Percentiles rank a stretch among this genome's conserved stretches.
Evolutionary conservation across 2,329 filamentous ascomycete species (phyloP).

Genomic region (Juglanconis oblonga): DNA sequence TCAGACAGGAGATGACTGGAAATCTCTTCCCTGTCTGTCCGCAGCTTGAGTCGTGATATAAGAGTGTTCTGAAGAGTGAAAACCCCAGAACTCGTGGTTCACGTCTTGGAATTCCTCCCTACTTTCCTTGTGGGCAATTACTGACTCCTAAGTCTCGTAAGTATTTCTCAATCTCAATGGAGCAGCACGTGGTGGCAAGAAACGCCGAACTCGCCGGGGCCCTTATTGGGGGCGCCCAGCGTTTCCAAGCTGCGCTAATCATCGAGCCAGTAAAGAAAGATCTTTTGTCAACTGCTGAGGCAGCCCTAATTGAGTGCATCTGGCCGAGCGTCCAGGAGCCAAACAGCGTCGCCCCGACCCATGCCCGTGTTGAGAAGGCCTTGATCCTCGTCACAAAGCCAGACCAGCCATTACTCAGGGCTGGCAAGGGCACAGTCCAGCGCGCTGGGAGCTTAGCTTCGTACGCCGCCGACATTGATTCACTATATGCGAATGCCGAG

Average conservation of each 20-base stretch:
- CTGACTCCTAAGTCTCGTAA: too few relatives aligned
- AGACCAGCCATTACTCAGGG: slow-evolving; percentile 21
- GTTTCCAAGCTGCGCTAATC: slow-evolving; percentile 4
- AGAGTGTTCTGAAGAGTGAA: too few relatives aligned
- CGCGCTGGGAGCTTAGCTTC: slow-evolving; percentile 3
- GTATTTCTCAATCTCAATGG: slow-evolving; percentile 29
- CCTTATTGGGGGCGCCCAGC: not conserved
- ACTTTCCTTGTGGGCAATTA: too few relatives aligned
- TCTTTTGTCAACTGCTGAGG: slow-evolving; percentile 21
- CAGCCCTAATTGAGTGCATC: slow-evolving; percentile 13
- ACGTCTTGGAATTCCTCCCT: too few relatives aligned
- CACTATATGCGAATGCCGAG: not conserved
- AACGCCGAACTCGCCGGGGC: slow-evolving; percentile 1
- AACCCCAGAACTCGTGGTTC: too few relatives aligned
- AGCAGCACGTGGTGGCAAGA: slow-evolving; percentile 20
- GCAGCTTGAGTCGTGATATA: too few relatives aligned
- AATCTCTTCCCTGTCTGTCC: too few relatives aligned
- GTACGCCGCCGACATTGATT: slow-evolving; percentile 13
- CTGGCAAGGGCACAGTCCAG: slow-evolving; percentile 8
- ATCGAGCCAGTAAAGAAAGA: slow-evolving; percentile 36
- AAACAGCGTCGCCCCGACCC: not conserved
- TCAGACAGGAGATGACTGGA: not conserved
- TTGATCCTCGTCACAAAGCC: slow-evolving; percentile 37
- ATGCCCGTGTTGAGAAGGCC: slow-evolving; percentile 31
- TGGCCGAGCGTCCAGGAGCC: slow-evolving; percentile 9